Evolutionary conservation across 2,329 filamentous ascomycete species (phyloP), one percentile per base, ranked within the genome.

Genomic region (Plectosphaerella plurivora): DNA sequence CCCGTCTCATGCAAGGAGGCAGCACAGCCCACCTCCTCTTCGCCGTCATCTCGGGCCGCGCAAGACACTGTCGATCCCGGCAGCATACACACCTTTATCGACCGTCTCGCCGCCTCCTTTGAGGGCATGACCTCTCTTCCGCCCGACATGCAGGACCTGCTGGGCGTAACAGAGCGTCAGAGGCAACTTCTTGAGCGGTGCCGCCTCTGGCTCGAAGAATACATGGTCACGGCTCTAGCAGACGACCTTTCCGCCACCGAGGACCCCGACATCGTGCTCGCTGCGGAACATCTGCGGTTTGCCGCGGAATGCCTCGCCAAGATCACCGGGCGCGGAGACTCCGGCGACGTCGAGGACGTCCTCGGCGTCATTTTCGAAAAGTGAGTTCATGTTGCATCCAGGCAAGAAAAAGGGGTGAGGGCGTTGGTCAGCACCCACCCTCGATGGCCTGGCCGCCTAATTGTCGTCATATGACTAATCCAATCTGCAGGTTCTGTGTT

Each of bases 331-430:
- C 83, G 83, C 51, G 92, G 91, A 1, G 89, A 91, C 61, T 82
- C 81, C 41, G 89, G 91, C 3, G 93, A 97, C 68, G 91, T 97
- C 15, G 93, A 99, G 67, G 94, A 97, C 65, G 90, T 99, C 8
- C 73, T 99, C 45, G 94, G 94, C 0, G 92, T 99, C 20, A 92
- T 99, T 4, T 99, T 99, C 73, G 93, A 97, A 69, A 97, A 96
- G 89, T 96, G 73, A 77, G 83, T 82, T 3, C 6, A n/a, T 41
- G n/a, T 33, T 33, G 11, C 28, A 33, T 33, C 28, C 28, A 33
- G 28, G 28, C 28, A 33, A 5, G 28, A 33, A 33, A 33, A 8
- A 8, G 28, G 28, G 28, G 28, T 10, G 28, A 12, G 28, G 28
- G 28, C 28, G 28, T 33, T 33, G 8, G 28, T 33, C 28, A 33